phyloP scores from a whole-genome alignment of 2,329 filamentous ascomycete genomes.

The Davidsoniella neocaledoniae region DNA sequence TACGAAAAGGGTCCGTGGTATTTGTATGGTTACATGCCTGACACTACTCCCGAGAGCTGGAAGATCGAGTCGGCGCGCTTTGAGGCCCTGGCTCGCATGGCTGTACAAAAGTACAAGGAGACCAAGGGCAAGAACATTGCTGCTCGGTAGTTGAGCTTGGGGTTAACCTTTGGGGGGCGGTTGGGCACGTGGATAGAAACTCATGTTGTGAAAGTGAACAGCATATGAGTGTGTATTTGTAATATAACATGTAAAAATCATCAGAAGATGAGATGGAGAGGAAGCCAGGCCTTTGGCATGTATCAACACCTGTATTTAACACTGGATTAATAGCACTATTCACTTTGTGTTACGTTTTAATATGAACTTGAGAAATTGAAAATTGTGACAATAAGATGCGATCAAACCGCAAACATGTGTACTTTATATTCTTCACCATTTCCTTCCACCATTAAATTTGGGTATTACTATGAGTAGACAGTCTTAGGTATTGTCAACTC shows the following conservation, averaged over 20 bases:
- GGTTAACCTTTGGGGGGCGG: background rate
- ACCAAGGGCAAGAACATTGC: constrained; percentile 15
- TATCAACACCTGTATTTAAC: constrained; percentile 11
- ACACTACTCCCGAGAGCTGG: constrained; percentile 31
- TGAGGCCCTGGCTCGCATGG: constrained; percentile 12
- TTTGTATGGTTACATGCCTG: constrained; percentile 45
- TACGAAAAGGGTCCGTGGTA: constrained; percentile 38
- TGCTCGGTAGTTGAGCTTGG: constrained; percentile 36
- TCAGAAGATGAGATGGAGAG: constrained; percentile 1
- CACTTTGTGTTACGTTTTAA: too few species aligned
- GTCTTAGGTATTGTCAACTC: too few species aligned
- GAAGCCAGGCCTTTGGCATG: constrained; percentile 9
- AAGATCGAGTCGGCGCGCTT: constrained; percentile 6
- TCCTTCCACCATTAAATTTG: too few species aligned
- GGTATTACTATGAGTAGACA: too few species aligned
- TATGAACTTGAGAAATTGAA: too few species aligned
- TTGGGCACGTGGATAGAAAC: background rate
- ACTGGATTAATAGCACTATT: background rate
- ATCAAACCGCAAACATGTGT: too few species aligned
- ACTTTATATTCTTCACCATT: too few species aligned
- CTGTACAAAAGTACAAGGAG: constrained; percentile 20
- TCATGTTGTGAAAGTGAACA: background rate
- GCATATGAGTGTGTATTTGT: constrained; percentile 12
- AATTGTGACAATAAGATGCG: too few species aligned
- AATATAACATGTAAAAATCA: constrained; percentile 7